These are phyloP conservation scores for Yamadazyma ubonensis DNA, from an alignment of 805 yeast genomes.

Conservation along the genomic window DNA sequence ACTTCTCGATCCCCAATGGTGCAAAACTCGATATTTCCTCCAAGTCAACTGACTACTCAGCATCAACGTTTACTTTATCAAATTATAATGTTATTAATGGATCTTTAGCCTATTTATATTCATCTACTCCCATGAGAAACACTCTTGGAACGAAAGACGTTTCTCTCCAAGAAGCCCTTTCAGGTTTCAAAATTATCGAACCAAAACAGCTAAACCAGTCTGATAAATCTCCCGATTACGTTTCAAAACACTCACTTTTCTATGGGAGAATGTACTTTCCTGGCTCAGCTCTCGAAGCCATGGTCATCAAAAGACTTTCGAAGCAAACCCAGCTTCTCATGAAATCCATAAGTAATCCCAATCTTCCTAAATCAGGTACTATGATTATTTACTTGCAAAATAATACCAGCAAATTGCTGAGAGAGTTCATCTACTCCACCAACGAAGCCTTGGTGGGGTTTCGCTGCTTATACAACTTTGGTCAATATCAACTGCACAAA, in stretches of 20 bases:
- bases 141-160: conserved; percentile 52
- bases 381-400: conserved; percentile 72
- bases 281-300: conserved; percentile 80
- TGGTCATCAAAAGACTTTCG: conserved; percentile 67
- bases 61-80: conserved; percentile 69
- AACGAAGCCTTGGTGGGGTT: conserved; percentile 83
- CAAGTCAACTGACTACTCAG: conserved; percentile 65
- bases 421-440: conserved; percentile 78
- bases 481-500: conserved; percentile 30
- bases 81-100: conserved; percentile 70
- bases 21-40: conserved; percentile 65
- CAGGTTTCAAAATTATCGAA: conserved; percentile 55
- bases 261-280: conserved; percentile 92
- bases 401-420: conserved; percentile 58
- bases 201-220: background rate
- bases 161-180: conserved; percentile 63
- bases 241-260: conserved; percentile 40
- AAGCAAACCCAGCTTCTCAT: conserved; percentile 61
- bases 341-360: conserved; percentile 72
- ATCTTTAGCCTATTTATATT: conserved; percentile 76
- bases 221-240: conserved; percentile 17
- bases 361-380: conserved; percentile 51
- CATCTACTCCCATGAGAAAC: conserved; percentile 55
- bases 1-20: conserved; percentile 72
- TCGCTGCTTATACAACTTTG: conserved; percentile 71